Conservation (phyloP, 2,329 filamentous ascomycete species). For the Xylariaceae sp. region DNA sequence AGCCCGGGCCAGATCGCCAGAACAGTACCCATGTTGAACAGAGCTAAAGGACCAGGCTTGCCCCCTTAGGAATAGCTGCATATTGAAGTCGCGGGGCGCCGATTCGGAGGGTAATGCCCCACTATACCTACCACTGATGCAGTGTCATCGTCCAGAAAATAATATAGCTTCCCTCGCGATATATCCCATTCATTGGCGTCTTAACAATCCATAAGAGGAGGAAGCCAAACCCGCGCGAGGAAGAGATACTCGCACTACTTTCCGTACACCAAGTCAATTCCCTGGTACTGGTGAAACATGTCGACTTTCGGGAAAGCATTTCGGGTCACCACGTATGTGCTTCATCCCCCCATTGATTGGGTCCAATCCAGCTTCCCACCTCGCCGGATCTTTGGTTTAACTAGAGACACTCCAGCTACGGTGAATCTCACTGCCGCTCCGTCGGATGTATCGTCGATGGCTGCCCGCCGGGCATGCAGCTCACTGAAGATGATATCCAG, state of each 20-base stretch:
- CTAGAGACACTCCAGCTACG: constrained; percentile 48
- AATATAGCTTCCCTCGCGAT: background rate
- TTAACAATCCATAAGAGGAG: background rate
- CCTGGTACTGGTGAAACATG: constrained; percentile 45
- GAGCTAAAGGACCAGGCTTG: too few relatives aligned
- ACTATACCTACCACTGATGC: constrained; percentile 8
- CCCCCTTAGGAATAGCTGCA: too few relatives aligned
- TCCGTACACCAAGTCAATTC: too few relatives aligned
- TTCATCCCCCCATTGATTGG: background rate
- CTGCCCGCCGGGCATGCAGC: constrained; percentile 77
- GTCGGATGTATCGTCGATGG: constrained; percentile 95
- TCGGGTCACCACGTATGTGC: constrained; percentile 70
- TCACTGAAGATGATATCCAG: constrained; percentile 85
- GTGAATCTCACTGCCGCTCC: constrained; percentile 84
- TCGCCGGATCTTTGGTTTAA: constrained; percentile 11
- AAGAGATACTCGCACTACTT: too few relatives aligned
- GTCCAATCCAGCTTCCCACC: constrained; percentile 1
- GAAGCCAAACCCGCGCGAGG: background rate
- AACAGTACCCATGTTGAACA: too few relatives aligned
- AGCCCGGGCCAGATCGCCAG: too few relatives aligned
- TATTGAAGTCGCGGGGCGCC: constrained; percentile 2
- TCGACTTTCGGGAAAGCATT: constrained; percentile 84
- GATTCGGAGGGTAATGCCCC: constrained; percentile 8
- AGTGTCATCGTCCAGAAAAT: constrained; percentile 5
- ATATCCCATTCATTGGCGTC: background rate